These are phyloP conservation scores for Saturnispora diversa DNA, from an alignment of 805 yeast species.

Conservation along the genomic window DNA sequence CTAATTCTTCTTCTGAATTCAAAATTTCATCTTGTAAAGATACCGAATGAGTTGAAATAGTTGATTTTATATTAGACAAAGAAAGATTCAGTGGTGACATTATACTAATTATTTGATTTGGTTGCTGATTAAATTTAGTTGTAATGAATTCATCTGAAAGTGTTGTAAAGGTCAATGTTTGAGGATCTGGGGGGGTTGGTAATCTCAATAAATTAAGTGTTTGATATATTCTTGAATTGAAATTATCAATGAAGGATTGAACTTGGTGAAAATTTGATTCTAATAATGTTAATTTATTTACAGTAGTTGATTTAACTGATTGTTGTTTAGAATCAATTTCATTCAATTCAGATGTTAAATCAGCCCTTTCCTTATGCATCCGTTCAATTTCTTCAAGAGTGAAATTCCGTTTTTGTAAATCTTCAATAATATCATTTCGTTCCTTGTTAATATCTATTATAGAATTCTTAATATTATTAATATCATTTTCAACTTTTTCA, in stretches of 20 bases:
- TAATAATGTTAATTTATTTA: constrained; percentile 43
- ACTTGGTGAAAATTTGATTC: constrained; percentile 44
- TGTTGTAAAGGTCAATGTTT: constrained; percentile 20
- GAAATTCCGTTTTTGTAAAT: constrained; percentile 47
- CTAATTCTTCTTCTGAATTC: constrained; percentile 50
- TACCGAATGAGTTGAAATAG: constrained; percentile 17
- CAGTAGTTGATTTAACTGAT: constrained; percentile 40
- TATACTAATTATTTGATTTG: constrained; percentile 34
- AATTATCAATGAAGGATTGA: constrained; percentile 44
- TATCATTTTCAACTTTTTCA: constrained; percentile 49
- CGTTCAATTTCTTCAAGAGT: constrained; percentile 57
- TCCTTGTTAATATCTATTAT: constrained; percentile 33
- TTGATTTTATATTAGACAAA: constrained; percentile 31
- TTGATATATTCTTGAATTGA: constrained; percentile 46
- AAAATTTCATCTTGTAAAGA: constrained; percentile 49
- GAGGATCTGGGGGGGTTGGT: constrained; percentile 15
- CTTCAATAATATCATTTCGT: constrained; percentile 34
- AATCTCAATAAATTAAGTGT: constrained; percentile 31
- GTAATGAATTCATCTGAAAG: constrained; percentile 30
- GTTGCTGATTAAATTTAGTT: constrained; percentile 39
- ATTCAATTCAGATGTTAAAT: constrained; percentile 47
- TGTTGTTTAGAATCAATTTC: constrained; percentile 30
- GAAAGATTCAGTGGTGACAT: constrained; percentile 25
- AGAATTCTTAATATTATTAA: constrained; percentile 35
- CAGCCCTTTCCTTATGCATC: constrained; percentile 54